Evolutionary conservation across 2,329 filamentous ascomycete species (phyloP).

Genomic region (Beauveria varroae): DNA sequence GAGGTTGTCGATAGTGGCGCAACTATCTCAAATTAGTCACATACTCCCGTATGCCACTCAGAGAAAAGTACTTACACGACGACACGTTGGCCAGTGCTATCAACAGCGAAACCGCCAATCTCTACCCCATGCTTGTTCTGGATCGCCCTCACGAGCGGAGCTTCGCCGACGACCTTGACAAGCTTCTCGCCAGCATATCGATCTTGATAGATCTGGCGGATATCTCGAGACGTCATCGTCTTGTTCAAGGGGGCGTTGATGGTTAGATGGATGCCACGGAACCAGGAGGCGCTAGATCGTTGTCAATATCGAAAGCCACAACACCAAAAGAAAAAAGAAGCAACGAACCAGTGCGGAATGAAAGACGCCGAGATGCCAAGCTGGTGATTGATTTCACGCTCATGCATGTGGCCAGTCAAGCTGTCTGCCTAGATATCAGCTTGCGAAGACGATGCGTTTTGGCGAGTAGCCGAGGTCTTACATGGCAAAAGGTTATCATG

Average conservation of each 20-base stretch:
- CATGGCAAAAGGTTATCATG: slow-evolving; percentile 82
- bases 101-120: slow-evolving; percentile 92
- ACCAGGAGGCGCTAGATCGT: slow-evolving; percentile 63
- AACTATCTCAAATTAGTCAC: slow-evolving; percentile 27
- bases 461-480: neutral
- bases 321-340: neutral
- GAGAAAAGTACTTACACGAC: slow-evolving; percentile 48
- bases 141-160: slow-evolving; percentile 79
- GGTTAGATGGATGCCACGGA: slow-evolving; percentile 88
- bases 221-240: slow-evolving; percentile 82
- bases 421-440: slow-evolving; percentile 5
- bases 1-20: slow-evolving; percentile 88
- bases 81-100: slow-evolving; percentile 80
- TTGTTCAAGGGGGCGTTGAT: slow-evolving; percentile 84
- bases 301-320: neutral
- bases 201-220: slow-evolving; percentile 92
- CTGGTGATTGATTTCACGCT: slow-evolving; percentile 78
- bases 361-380: slow-evolving; percentile 72
- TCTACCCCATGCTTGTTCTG: slow-evolving; percentile 81
- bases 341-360: slow-evolving; percentile 62
- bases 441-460: neutral
- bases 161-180: slow-evolving; percentile 84
- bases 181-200: slow-evolving; percentile 93
- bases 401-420: slow-evolving; percentile 83
- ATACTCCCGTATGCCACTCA: neutral